Evolutionary conservation across 768 basidiomycete species (phyloP).

Genomic region (Leccinum fibrillosum): DNA sequence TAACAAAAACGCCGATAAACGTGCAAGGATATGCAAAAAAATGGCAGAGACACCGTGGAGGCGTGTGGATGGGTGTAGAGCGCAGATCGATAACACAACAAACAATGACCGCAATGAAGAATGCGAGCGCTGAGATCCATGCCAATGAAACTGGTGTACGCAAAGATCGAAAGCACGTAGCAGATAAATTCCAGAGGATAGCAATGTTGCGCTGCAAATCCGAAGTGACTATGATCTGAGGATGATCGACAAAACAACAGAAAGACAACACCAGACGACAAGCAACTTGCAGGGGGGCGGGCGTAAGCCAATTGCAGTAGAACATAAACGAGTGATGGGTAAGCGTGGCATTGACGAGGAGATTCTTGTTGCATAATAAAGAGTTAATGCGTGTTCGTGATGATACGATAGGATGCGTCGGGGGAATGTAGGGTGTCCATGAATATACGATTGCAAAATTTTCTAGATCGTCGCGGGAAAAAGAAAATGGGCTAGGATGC

Average conservation of each 20-base stretch:
- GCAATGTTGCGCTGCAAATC: too few species aligned
- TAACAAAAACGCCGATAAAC: neutral
- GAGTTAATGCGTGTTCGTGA: constrained; percentile 18
- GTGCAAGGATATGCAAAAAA: constrained; percentile 26
- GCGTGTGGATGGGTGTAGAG: too few species aligned
- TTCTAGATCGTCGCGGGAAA: constrained; percentile 17
- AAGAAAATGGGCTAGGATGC: neutral
- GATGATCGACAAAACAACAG: too few species aligned
- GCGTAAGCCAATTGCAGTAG: constrained; percentile 12
- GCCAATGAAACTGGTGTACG: too few species aligned
- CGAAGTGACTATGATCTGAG: too few species aligned
- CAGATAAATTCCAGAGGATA: too few species aligned
- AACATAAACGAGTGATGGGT: constrained; percentile 22
- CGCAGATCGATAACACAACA: too few species aligned
- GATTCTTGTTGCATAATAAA: constrained; percentile 27
- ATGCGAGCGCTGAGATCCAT: too few species aligned
- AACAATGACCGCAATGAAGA: too few species aligned
- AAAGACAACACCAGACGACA: too few species aligned
- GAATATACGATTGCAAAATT: constrained; percentile 23
- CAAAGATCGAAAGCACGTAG: too few species aligned
- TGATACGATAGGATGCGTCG: constrained; percentile 21
- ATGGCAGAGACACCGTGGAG: neutral
- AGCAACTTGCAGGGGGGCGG: constrained; percentile 4
- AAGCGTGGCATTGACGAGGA: constrained; percentile 19
- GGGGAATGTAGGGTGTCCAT: constrained; percentile 26